A percentile compares a stretch with the other conserved stretches of the same genome.
Evolutionary conservation across 306 rosid species (phyloP).

Genomic region (Cucurbita pepo): DNA sequence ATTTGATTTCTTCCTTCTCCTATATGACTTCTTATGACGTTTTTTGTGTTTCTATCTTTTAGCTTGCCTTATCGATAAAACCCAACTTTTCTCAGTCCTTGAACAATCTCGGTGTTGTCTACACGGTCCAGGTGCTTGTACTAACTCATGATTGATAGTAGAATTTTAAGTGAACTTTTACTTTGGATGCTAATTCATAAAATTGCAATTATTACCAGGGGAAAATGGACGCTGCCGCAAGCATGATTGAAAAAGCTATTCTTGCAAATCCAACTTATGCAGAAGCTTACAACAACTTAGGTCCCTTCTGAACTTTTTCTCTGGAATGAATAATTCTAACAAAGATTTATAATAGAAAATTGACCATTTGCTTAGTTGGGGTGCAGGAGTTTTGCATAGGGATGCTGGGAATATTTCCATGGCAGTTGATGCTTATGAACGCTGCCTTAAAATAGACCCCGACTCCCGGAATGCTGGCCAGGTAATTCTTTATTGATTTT

Average conservation of each 20-base stretch:
- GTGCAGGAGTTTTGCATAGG: slow-evolving; percentile 80
- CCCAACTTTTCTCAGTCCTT: slow-evolving; percentile 93
- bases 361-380: not conserved
- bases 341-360: not conserved
- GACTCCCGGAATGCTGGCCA: slow-evolving; percentile 99
- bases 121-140: slow-evolving; percentile 79
- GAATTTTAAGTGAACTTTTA: slow-evolving; percentile 7
- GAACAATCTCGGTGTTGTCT: slow-evolving; percentile 97
- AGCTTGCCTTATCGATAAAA: slow-evolving; percentile 86
- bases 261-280: slow-evolving; percentile 94
- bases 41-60: slow-evolving; percentile 14
- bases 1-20: not conserved
- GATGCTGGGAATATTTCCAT: slow-evolving; percentile 82
- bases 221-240: slow-evolving; percentile 96
- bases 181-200: slow-evolving; percentile 7
- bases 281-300: slow-evolving; percentile 95
- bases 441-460: slow-evolving; percentile 86
- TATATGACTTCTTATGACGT: not conserved
- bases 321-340: not conserved
- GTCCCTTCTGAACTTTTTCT: slow-evolving; percentile 18
- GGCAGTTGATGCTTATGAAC: slow-evolving; percentile 88
- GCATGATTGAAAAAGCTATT: slow-evolving; percentile 97
- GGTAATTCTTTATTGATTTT: slow-evolving; percentile 28
- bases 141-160: slow-evolving; percentile 4
- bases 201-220: slow-evolving; percentile 48